phyloP scores from a whole-genome alignment of 805 yeast genomes.

The Suhomyces faveliae region DNA sequence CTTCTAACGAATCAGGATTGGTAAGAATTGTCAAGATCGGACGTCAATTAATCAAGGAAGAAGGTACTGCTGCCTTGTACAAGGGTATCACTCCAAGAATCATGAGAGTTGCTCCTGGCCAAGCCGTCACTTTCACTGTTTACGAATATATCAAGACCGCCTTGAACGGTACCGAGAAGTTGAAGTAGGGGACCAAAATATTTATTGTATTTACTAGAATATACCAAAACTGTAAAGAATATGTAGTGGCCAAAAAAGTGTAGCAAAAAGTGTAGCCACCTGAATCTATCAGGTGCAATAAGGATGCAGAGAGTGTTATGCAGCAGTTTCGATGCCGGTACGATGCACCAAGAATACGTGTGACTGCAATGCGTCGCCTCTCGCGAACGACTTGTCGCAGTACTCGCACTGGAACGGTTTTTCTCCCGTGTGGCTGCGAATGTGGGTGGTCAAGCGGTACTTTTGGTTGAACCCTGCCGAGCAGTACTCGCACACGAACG shows the following conservation, averaged over 20 bases:
- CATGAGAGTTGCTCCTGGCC: slow-evolving; percentile 99
- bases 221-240: too few species aligned
- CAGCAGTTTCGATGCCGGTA: neutral
- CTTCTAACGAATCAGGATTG: slow-evolving; percentile 65
- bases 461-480: slow-evolving; percentile 19
- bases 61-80: slow-evolving; percentile 71
- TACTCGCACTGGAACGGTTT: slow-evolving; percentile 20
- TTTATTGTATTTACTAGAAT: slow-evolving; percentile 1
- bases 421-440: slow-evolving; percentile 24
- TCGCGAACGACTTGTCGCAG: slow-evolving; percentile 22
- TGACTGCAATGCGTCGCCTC: slow-evolving; percentile 25
- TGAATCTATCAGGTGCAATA: neutral
- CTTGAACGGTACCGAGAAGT: slow-evolving; percentile 41
- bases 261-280: neutral
- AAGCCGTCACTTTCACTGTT: slow-evolving; percentile 96
- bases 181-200: slow-evolving; percentile 3
- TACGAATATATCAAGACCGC: slow-evolving; percentile 81
- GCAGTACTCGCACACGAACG: slow-evolving; percentile 66
- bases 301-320: neutral
- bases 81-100: slow-evolving; percentile 98
- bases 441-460: slow-evolving; percentile 23
- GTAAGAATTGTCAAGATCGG: slow-evolving; percentile 81
- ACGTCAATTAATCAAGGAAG: slow-evolving; percentile 76
- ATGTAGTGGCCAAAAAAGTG: neutral
- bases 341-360: slow-evolving; percentile 16